These are phyloP conservation scores for Fusarium sororula DNA, from an alignment of 2,329 filamentous ascomycete genomes.

Conservation along the genomic window DNA sequence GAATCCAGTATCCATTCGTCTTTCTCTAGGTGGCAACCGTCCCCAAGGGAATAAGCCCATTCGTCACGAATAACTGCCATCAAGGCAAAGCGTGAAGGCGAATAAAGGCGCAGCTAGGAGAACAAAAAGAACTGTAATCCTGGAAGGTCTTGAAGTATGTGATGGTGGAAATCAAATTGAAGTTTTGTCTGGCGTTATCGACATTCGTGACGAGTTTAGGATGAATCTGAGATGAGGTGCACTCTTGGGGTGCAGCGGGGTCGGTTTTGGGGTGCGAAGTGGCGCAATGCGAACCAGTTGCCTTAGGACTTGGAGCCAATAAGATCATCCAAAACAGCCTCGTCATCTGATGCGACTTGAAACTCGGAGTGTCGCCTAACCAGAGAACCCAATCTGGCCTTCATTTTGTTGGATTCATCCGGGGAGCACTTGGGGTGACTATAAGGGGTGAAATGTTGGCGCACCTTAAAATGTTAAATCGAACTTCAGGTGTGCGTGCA, in stretches of 20 bases:
- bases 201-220: accelerated
- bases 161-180: accelerated
- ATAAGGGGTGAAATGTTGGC: neutral
- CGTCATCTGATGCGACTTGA: neutral
- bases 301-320: neutral
- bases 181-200: accelerated
- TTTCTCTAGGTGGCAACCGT: too few species aligned
- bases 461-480: neutral
- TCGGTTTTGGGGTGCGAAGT: neutral
- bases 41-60: too few species aligned
- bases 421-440: accelerated
- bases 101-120: too few species aligned
- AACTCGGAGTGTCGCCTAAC: accelerated
- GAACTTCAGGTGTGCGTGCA: neutral
- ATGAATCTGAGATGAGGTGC: neutral
- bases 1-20: too few species aligned
- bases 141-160: too few species aligned
- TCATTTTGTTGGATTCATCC: accelerated
- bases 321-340: neutral
- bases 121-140: too few species aligned
- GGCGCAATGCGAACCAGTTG: neutral
- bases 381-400: too few species aligned
- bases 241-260: neutral
- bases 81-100: too few species aligned
- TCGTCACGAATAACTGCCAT: too few species aligned